Evolutionary conservation across 768 basidiomycete species (phyloP), one percentile per base, ranked within the genome.

Genomic region (Peribolospora baueri): DNA sequence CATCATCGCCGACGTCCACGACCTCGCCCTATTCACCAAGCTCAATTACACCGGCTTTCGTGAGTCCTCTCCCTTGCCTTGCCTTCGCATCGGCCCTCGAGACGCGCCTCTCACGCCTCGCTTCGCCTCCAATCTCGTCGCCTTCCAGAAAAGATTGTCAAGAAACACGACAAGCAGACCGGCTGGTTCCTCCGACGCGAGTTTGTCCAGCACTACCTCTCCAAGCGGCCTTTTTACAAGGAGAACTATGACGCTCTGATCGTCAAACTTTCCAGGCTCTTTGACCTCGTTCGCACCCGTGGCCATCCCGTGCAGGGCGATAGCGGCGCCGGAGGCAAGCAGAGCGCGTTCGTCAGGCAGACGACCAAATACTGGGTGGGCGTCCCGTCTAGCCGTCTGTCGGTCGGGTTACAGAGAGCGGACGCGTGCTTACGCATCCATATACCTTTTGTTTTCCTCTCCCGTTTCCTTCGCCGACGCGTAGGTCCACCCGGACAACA

Each of bases 121-220:
- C 25, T 25, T 25, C 25, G 25, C 25, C 25, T 25, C 25, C 25
- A 25, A 25, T 25, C 25, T 25, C 25, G 25, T 25, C 25, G 25
- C 25, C 25, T 25, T 25, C 25, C 25, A 25, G 25, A 25, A 25
- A 25, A 25, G 25, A 25, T 25, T 48, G 14, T 38, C 43, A 58
- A 86, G 82, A 95, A 95, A 81, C 88, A 95, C 66, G 88, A 93
- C 66, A 98, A 98, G 86, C 80, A 83, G 76, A 98, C 93, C 2
- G 75, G 74, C 42, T 70, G 77, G 51, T 72, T 77, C 2, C 75
- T 98, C 58, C 91, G 90, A 65, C 74, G 82, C 13, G 78, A 79
- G 0, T 98, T 97, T 69, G 75, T 87, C 58, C 83, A 82, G 62
- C 79, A 85, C 52, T 91, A 85, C 67, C 77, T 98, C 51, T 87